Conservation (phyloP, 331 rosid genomes). For the Acacia pycnantha region DNA sequence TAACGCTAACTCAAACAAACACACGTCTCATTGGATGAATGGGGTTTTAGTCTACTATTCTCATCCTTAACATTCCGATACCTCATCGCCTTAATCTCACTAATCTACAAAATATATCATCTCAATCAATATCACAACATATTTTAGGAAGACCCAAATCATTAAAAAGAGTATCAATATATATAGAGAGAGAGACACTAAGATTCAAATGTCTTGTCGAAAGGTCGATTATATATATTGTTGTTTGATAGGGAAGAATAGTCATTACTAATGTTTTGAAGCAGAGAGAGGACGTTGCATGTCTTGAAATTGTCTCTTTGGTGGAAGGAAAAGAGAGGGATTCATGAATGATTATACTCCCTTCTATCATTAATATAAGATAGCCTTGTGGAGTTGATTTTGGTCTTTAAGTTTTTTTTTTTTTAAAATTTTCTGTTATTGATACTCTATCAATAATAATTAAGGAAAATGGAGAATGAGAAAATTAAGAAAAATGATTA, state of each 20-base stretch:
- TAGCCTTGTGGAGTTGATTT: no score
- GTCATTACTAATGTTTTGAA: neutral
- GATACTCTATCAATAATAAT: no score
- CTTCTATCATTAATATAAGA: no score
- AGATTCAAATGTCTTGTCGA: neutral
- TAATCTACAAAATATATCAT: neutral
- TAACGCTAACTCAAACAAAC: no score
- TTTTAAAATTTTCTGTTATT: no score
- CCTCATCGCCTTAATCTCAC: neutral
- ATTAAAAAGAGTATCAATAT: no score
- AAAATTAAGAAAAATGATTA: no score
- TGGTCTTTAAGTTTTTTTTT: no score
- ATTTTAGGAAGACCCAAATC: no score
- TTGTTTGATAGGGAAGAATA: neutral
- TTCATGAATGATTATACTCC: neutral
- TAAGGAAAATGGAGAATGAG: rapidly evolving
- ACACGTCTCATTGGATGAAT: neutral
- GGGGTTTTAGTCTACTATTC: neutral
- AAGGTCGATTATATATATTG: neutral
- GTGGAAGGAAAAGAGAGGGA: neutral
- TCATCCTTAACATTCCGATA: neutral
- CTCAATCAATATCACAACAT: neutral
- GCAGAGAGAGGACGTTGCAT: neutral
- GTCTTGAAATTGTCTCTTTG: neutral
- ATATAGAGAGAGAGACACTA: no score